phyloP scores from a whole-genome alignment of 1,284 basidiomycete genomes.

The Schizophyllum amplum region DNA sequence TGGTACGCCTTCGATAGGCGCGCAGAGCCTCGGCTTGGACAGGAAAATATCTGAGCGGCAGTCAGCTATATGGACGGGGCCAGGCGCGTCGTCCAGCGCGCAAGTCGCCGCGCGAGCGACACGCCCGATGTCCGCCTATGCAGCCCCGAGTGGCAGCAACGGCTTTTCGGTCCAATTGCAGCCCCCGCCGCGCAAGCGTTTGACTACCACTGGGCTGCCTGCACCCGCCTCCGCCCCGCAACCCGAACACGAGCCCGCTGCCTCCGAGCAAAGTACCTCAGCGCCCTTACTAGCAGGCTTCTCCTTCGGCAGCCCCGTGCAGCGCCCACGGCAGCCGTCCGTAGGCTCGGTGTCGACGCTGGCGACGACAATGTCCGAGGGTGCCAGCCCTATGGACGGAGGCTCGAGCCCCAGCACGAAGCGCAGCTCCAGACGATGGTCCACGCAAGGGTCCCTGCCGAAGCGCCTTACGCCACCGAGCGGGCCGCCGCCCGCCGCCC shows the following conservation, averaged over 20 bases:
- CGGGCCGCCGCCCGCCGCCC: constrained; percentile 4
- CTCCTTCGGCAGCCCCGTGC: not conserved
- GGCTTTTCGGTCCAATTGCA: constrained; percentile 1
- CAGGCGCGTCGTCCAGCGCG: not conserved
- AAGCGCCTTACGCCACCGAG: constrained; percentile 10
- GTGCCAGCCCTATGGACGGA: not conserved
- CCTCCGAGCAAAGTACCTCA: not conserved
- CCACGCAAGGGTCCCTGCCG: constrained; percentile 8
- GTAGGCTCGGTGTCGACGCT: not conserved
- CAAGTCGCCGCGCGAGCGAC: too few species aligned
- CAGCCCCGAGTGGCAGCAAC: not conserved
- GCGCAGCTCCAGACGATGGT: constrained; percentile 7
- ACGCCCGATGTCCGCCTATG: not conserved
- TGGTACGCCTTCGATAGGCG: not conserved
- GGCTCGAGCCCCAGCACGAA: not conserved
- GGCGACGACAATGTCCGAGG: not conserved
- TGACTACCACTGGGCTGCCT: not conserved
- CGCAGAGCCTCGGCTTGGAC: not conserved
- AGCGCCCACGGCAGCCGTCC: not conserved
- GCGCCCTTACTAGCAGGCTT: not conserved
- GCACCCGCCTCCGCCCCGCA: not conserved
- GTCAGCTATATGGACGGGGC: not conserved
- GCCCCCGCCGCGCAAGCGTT: constrained; percentile 11
- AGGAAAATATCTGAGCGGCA: not conserved
- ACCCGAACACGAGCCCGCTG: not conserved